Evolutionary conservation across 2,329 filamentous ascomycete genomes (phyloP).

Genomic region (Emmonsiellopsis sp.): DNA sequence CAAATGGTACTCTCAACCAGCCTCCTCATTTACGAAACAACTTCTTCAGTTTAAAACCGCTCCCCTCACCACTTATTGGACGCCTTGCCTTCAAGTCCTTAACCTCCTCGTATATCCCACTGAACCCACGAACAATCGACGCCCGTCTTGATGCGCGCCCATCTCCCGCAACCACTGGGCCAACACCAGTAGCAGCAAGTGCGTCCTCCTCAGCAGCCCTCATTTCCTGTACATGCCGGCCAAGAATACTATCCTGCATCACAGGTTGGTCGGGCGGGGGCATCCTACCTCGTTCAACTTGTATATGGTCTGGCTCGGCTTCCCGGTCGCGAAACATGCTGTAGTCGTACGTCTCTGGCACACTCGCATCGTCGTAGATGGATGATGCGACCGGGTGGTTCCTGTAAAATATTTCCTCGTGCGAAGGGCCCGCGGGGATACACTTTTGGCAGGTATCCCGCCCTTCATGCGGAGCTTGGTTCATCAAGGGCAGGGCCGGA

Average conservation of each 20-base stretch:
- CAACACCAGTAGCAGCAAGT: neutral
- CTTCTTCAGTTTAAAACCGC: neutral
- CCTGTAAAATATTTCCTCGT: no score
- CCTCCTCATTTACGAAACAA: neutral
- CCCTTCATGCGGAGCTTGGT: no score
- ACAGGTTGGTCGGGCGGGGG: neutral
- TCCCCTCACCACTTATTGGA: neutral
- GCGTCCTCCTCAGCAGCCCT: neutral
- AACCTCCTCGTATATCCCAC: neutral
- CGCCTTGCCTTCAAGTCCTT: neutral
- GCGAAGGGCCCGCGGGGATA: no score
- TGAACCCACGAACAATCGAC: neutral
- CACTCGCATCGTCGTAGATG: no score
- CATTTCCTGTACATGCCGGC: neutral
- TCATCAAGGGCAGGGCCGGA: no score
- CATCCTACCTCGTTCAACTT: neutral
- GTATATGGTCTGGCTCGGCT: neutral
- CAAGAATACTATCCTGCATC: neutral
- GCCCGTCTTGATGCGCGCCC: neutral
- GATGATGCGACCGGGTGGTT: no score
- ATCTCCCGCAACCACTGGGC: neutral
- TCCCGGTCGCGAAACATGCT: neutral
- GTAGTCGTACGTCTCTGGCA: no score
- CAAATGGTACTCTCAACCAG: neutral
- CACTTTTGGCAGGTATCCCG: no score